Evolutionary conservation across 2,329 filamentous ascomycete genomes (phyloP), one percentile per base, ranked within the genome.

Genomic region (Cercospora sp.): DNA sequence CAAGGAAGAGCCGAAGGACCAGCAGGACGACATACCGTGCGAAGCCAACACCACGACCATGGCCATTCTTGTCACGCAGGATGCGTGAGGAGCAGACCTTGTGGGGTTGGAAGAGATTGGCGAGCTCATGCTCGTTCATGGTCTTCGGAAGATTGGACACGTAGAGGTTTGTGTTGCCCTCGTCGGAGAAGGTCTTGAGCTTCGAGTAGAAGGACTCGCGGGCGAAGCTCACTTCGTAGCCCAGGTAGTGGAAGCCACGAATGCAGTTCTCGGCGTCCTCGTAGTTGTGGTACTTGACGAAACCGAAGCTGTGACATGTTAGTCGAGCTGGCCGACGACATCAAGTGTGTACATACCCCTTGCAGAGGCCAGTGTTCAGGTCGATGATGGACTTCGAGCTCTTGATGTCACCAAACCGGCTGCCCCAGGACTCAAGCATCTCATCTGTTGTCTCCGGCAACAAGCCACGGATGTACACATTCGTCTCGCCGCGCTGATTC

Each of bases 371-470:
- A 60, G 93, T 96, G 73, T 91, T 90, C 63, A 94, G 90, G 81
- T 99, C 96, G 76, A 99, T 96, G 81, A 99, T 99, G 13, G 96
- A 95, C 85, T 99, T 99, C 77, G 93, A 97, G 72, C 94, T 96
- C 82, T 97, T 93, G 67, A 99, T 95, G 69, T 91, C 89, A 51
- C 95, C 96, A 77, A 98, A 99, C 61, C 94, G 91, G 73, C 88
- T 85, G 53, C 94, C 91, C 81, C 95, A 98, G 53, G 86, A 85
- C 74, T 91, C 87, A 18, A 99, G 84, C 77, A 96, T 90, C 60
- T 96, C 91, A 76, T 99, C 95, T 60, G 96, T 95, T 0, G 94
- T 99, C 75, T 96, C 94, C 0, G 95, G 94, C 71, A 96, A 91
- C 70, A 99, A 90, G 18, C 96, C 96, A 69, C 95, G 92, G 72